phyloP scores from a whole-genome alignment of 106 monocot species.

The Chionographis japonica region DNA sequence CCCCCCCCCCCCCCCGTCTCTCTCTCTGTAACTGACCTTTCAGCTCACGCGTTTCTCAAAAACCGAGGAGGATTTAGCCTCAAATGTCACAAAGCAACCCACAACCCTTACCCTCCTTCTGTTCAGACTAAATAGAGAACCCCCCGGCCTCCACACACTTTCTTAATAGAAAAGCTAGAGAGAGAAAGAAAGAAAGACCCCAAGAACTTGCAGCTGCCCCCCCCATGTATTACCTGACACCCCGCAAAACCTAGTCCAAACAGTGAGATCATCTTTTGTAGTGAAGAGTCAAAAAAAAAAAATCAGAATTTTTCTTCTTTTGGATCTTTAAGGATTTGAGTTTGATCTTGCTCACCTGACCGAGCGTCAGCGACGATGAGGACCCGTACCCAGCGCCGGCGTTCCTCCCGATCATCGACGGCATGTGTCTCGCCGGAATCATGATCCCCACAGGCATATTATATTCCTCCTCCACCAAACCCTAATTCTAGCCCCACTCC shows the following conservation, averaged over 20 bases:
- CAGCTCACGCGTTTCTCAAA: slow-evolving; percentile 5
- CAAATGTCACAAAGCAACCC: slow-evolving; percentile 13
- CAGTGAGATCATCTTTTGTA: no score
- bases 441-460: slow-evolving; percentile 74
- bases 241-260: no score
- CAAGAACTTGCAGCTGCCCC: no score
- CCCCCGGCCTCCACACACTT: not conserved
- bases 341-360: slow-evolving; percentile 39
- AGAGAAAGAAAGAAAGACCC: no score
- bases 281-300: no score
- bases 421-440: slow-evolving; percentile 62
- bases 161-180: no score
- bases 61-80: slow-evolving; percentile 23
- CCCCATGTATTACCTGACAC: no score
- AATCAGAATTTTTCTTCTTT: no score
- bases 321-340: no score
- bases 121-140: not conserved
- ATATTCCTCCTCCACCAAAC: slow-evolving; percentile 25
- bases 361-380: slow-evolving; percentile 49
- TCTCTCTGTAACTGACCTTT: not conserved
- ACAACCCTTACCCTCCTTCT: not conserved
- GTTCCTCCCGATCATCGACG: slow-evolving; percentile 51
- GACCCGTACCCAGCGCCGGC: slow-evolving; percentile 15
- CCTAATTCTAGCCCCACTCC: slow-evolving; percentile 23
- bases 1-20: not conserved